Evolutionary conservation across 2,329 filamentous ascomycete species (phyloP).

Genomic region (Davidsoniella eucalypti): DNA sequence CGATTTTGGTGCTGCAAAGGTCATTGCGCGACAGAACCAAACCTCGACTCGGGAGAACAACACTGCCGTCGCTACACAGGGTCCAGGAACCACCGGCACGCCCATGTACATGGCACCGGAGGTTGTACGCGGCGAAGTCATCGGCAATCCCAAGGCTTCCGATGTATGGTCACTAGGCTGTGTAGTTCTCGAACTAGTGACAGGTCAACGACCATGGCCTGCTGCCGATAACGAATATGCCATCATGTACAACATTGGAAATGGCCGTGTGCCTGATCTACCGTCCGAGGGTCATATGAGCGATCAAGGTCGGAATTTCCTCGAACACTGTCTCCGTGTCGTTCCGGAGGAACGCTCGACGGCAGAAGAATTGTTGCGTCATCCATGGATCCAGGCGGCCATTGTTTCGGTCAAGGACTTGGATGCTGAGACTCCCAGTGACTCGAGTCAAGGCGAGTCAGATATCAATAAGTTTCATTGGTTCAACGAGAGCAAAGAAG

Average conservation of each 20-base stretch:
- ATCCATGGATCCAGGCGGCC: slow-evolving; percentile 64
- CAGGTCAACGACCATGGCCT: slow-evolving; percentile 84
- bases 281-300: slow-evolving; percentile 73
- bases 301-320: slow-evolving; percentile 69
- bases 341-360: slow-evolving; percentile 66
- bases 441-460: slow-evolving; percentile 22
- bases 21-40: slow-evolving; percentile 42
- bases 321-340: slow-evolving; percentile 70
- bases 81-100: slow-evolving; percentile 63
- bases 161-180: slow-evolving; percentile 96
- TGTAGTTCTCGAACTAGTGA: slow-evolving; percentile 95
- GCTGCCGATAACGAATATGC: slow-evolving; percentile 97
- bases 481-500: too few species aligned
- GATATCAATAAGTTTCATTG: too few species aligned
- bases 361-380: slow-evolving; percentile 78
- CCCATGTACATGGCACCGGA: slow-evolving; percentile 99
- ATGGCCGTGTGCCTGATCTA: slow-evolving; percentile 80
- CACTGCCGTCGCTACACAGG: neutral
- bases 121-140: slow-evolving; percentile 73
- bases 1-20: slow-evolving; percentile 89
- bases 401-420: slow-evolving; percentile 45
- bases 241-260: slow-evolving; percentile 99
- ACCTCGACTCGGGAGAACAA: slow-evolving; percentile 31
- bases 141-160: slow-evolving; percentile 57
- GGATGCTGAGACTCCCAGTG: slow-evolving; percentile 46